Evolutionary conservation across 2,329 filamentous ascomycete genomes (phyloP).

Genomic region (Alternaria postmessia): DNA sequence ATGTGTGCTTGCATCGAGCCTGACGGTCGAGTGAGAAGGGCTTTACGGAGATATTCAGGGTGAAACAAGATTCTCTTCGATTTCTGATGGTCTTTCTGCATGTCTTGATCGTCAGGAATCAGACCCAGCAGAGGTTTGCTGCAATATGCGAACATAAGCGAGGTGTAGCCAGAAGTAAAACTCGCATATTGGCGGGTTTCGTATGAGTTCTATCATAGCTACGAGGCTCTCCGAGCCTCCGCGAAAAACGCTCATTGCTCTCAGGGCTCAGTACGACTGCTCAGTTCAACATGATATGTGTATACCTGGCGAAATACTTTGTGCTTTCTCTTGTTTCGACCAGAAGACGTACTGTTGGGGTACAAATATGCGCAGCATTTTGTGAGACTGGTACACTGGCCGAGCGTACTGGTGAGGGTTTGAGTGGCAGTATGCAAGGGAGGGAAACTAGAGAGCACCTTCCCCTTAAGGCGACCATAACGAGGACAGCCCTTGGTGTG

Average conservation of each 20-base stretch:
- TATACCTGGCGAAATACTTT: not conserved
- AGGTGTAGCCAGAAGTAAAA: not conserved
- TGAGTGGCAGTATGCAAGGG: not conserved
- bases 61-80: not conserved
- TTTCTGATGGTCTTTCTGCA: not conserved
- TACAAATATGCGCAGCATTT: not conserved
- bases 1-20: not conserved
- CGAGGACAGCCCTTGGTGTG: constrained; percentile 7
- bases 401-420: not conserved
- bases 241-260: not conserved
- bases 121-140: not conserved
- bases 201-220: not conserved
- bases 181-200: not conserved
- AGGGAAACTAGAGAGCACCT: not conserved
- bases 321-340: not conserved
- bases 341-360: not conserved
- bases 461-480: constrained; percentile 6
- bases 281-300: not conserved
- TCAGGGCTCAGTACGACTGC: not conserved
- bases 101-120: not conserved
- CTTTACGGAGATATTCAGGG: not conserved
- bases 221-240: not conserved
- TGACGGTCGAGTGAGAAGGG: not conserved
- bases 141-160: too few relatives aligned
- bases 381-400: not conserved